Base-by-base conservation (phyloP, 2,329 filamentous ascomycete genomes). In the Chaetomiaceae sp. region DNA sequence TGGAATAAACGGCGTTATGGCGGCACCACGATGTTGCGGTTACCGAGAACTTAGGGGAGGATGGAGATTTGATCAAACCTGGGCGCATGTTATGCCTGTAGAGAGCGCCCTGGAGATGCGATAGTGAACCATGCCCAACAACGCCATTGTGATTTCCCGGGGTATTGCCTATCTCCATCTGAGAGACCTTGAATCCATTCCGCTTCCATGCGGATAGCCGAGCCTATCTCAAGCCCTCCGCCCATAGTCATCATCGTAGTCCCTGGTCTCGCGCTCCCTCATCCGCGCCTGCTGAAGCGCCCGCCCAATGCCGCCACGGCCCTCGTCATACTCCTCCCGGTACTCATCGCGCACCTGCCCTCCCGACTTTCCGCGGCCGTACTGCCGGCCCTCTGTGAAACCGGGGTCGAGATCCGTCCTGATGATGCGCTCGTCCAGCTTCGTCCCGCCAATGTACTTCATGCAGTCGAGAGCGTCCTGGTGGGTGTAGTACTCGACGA, bases 401-500 rank as follows among this genome's bases (percentile, higher is more conserved):
- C 94, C 94, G 29, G 95, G 91, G 67, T 99, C 94, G 45, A 97
- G 72, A 74, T 99, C 94, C 22, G 92, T 96, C 56, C 94, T 82
- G 67, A 99, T 96, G 67, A 99, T 87, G 64, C 94, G 85, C 78
- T 99, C 94, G 71, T 99, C 94, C 42, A 99, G 82, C 76, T 99
- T 99, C 33, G 94, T 99, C 54, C 94, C 94, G 52, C 94, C 94
- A 65, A 99, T 87, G 70, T 97, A 99, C 74, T 97, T 99, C 85
- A 99, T 86, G 73, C 92, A 97, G 70, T 99, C 94, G 46, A 99
- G 80, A 8, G 94, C 94, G 71, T 99, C 94, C 68, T 96, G 87
- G 71, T 97, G 94, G 27, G 87, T 96, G 76, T 96, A 97, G 75
- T 99, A 99, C 74, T 99, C 94, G 66, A 99, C 94, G 68, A 99